Base-by-base conservation (phyloP, 768 basidiomycete species). In the Phanerochaete carnosa region DNA sequence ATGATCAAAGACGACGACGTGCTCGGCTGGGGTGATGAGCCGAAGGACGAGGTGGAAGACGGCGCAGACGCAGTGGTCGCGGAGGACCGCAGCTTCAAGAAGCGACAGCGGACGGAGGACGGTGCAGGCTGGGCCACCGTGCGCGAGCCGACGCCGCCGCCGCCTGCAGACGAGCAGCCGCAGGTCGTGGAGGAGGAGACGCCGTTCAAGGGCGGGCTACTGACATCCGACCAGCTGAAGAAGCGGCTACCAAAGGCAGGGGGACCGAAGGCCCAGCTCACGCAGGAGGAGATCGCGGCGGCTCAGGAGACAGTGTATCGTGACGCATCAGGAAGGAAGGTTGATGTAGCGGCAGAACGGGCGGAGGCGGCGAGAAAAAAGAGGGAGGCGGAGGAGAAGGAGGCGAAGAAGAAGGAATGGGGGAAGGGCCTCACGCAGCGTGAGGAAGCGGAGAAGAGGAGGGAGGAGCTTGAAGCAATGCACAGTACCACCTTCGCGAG, bases 321-420 rank as follows among this genome's bases (percentile, higher is more conserved):
- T 69, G 96, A 98, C 72, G 78, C 88, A 16, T 81, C 83, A 19
- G 97, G 97, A 35, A 83, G 88, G 69, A 90, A 90, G 78, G 90
- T 98, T 54, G 95, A 98, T 66, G 84, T 90, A 55, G 93, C 92
- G 70, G 83, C 89, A 1, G 90, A 88, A 29, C 83, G 82, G 59
- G 95, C 92, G 15, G 95, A 95, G 68, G 92, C 93, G 30, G 89
- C 89, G 45, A 78, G 87, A 64, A 72, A 83, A 73, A 94, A 94
- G 68, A 81, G 92, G 23, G 89, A 94, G 70, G 79, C 80, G 60
- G 88, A 95, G 71, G 92, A 97, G 76, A 86, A 84, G 69, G 93
- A 96, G 69, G 90, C 90, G 53, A 78, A 83, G 70, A 95, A 93
- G 78, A 94, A 96, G 92, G 92, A 96, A 71, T 98, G 97, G 97